Conservation (phyloP, 371 early-diverging fungal species). For the Capillidium heterosporum region DNA sequence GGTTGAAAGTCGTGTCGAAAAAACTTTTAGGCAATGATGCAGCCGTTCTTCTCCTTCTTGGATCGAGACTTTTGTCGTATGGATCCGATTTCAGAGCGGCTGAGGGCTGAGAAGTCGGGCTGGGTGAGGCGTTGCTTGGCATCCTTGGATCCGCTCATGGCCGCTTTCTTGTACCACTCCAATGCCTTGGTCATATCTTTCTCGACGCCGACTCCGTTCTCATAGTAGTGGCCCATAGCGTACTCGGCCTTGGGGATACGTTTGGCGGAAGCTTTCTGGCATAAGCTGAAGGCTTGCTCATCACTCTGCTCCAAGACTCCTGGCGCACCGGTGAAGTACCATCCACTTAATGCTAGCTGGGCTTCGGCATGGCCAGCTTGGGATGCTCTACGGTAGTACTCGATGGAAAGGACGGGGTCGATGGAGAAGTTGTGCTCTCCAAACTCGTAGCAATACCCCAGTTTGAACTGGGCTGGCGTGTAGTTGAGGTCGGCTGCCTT, state of each 20-base stretch:
- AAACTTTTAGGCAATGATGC: constrained; percentile 2
- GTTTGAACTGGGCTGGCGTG: constrained; percentile 46
- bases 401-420: constrained; percentile 55
- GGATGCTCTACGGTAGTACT: constrained; percentile 66
- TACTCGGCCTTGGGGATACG: constrained; percentile 80
- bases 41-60: not conserved
- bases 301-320: constrained; percentile 52
- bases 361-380: constrained; percentile 78
- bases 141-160: constrained; percentile 31
- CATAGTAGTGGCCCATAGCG: constrained; percentile 83
- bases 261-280: constrained; percentile 59
- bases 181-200: constrained; percentile 44
- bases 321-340: constrained; percentile 88
- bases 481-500: constrained; percentile 38
- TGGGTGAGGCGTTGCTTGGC: constrained; percentile 23
- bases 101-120: not conserved
- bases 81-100: not conserved
- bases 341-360: constrained; percentile 81
- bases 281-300: constrained; percentile 80
- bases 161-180: constrained; percentile 52
- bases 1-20: too few species aligned
- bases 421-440: constrained; percentile 34
- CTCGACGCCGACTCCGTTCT: constrained; percentile 66
- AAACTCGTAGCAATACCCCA: constrained; percentile 73
- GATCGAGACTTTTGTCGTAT: not conserved